Conservation (phyloP, 225 moss, liverwort and hornwort genomes). For the Lunularia cruciata region DNA sequence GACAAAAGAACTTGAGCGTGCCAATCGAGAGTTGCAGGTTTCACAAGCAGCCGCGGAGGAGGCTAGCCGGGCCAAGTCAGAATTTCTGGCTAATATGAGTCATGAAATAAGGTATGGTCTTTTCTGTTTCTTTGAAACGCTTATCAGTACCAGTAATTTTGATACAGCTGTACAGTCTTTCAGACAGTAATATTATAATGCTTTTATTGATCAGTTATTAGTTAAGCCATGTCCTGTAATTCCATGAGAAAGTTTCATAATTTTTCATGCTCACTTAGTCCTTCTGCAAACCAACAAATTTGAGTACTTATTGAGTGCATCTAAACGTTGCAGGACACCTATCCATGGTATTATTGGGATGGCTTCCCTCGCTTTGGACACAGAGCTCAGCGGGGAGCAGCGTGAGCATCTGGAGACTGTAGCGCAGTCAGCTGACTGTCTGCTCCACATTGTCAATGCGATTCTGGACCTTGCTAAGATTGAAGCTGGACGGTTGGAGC, state of each 20-base stretch:
- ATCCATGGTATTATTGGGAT: constrained; percentile 96
- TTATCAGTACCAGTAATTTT: too few relatives aligned
- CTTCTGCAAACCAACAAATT: too few relatives aligned
- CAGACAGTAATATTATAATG: too few relatives aligned
- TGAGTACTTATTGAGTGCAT: too few relatives aligned
- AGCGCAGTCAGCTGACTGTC: constrained; percentile 89
- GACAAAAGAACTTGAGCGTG: constrained; percentile 76
- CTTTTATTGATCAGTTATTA: too few relatives aligned
- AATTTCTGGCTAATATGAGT: constrained; percentile 94
- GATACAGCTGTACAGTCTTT: too few relatives aligned
- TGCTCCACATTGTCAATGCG: constrained; percentile 92
- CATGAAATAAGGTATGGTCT: constrained; percentile 73
- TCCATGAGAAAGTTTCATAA: too few relatives aligned
- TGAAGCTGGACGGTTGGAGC: constrained; percentile 90
- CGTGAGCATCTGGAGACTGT: constrained; percentile 96
- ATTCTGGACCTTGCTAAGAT: constrained; percentile 93
- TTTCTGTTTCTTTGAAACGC: too few relatives aligned
- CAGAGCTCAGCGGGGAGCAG: constrained; percentile 78
- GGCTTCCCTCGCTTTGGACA: constrained; percentile 89
- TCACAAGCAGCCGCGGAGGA: constrained; percentile 92
- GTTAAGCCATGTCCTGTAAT: too few relatives aligned
- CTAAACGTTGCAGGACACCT: constrained; percentile 91
- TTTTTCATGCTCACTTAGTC: too few relatives aligned
- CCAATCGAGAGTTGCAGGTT: constrained; percentile 71
- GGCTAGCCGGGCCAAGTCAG: constrained; percentile 93